Evolutionary conservation across 169 alveolate genomes (phyloP).

Genomic region (Plasmodium ovale): DNA sequence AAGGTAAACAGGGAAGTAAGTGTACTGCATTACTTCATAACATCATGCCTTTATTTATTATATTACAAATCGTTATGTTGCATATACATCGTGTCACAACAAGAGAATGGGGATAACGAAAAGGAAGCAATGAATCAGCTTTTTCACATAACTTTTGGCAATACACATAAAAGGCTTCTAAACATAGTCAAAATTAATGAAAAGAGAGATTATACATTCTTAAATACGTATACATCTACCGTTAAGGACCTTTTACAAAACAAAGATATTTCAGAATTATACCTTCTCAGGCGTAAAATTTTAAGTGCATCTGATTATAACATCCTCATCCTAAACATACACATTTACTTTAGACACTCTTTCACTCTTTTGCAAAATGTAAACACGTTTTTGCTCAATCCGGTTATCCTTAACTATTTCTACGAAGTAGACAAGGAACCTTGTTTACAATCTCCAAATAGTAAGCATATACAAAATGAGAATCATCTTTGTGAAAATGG

Average conservation of each 20-base stretch:
- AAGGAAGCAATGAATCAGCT: neutral
- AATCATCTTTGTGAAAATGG: neutral
- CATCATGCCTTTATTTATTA: constrained; percentile 37
- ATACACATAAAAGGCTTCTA: constrained; percentile 41
- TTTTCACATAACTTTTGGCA: constrained; percentile 19
- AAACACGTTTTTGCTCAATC: constrained; percentile 26
- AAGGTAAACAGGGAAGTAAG: constrained; percentile 19
- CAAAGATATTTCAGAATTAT: constrained; percentile 31
- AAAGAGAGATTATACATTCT: constrained; percentile 11
- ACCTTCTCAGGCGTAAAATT: constrained; percentile 4
- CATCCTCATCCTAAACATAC: constrained; percentile 48
- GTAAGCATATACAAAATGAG: neutral
- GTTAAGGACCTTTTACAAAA: constrained; percentile 21
- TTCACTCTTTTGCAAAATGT: constrained; percentile 13
- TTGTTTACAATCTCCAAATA: neutral
- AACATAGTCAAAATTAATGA: constrained; percentile 19
- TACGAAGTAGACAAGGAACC: constrained; percentile 29
- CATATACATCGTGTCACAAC: constrained; percentile 11
- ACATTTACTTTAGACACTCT: constrained; percentile 36
- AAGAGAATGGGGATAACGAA: neutral
- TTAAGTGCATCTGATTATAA: constrained; percentile 43
- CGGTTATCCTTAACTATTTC: constrained; percentile 39
- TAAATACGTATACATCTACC: constrained; percentile 16
- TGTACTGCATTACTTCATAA: constrained; percentile 31
- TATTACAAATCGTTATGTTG: constrained; percentile 45